Conservation (phyloP, 2,329 filamentous ascomycete genomes). For the Aquanectria penicillioides region DNA sequence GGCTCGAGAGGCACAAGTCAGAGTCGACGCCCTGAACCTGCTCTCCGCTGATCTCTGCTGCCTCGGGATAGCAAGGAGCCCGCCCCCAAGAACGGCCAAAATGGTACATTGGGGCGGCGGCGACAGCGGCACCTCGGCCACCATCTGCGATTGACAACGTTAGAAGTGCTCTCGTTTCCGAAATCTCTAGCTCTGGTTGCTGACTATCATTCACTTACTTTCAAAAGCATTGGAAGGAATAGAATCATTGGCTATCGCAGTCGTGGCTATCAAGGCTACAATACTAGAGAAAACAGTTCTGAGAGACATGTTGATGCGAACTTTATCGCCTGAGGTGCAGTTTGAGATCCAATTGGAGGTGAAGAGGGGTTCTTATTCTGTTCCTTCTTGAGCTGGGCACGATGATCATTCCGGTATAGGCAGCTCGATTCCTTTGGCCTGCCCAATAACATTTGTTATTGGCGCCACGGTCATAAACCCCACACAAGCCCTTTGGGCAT, state of each 20-base stretch:
- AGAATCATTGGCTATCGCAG: constrained; percentile 5
- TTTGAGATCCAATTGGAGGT: no score
- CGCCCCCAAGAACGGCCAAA: constrained; percentile 15
- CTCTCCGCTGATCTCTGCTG: constrained; percentile 1
- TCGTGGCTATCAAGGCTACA: neutral
- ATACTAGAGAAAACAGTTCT: neutral
- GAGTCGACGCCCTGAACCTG: constrained; percentile 9
- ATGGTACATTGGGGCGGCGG: constrained; percentile 18
- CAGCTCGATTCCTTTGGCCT: no score
- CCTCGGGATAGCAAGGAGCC: constrained; percentile 15
- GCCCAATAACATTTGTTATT: no score
- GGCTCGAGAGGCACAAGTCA: constrained; percentile 5
- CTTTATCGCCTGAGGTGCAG: no score
- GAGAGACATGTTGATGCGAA: constrained; percentile 1
- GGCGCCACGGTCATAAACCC: no score
- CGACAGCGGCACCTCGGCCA: constrained; percentile 7
- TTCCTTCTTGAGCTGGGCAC: no score
- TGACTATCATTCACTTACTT: neutral
- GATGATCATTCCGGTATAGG: no score
- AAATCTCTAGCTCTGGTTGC: neutral
- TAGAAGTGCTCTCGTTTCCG: neutral
- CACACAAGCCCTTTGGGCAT: no score
- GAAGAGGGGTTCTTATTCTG: no score
- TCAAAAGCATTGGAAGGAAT: constrained; percentile 8
- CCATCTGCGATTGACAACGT: neutral